Percentiles rank a stretch among this genome's conserved stretches.
Evolutionary conservation across 2,329 filamentous ascomycete genomes (phyloP).

Genomic region (Diatrype stigma): DNA sequence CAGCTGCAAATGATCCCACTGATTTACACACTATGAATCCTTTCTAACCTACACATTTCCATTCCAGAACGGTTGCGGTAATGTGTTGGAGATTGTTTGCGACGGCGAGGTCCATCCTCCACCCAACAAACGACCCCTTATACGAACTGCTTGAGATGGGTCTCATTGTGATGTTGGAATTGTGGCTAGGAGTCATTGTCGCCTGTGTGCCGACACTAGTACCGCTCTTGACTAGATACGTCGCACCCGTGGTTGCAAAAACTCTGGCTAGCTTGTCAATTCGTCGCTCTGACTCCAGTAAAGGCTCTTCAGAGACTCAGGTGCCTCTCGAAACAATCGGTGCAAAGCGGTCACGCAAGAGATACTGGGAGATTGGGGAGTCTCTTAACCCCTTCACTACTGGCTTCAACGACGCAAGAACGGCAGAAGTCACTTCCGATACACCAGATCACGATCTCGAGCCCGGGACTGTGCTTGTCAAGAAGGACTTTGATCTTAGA

Average conservation of each 20-base stretch:
- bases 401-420: not conserved
- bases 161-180: not conserved
- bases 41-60: not conserved
- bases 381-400: not conserved
- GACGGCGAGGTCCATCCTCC: not conserved
- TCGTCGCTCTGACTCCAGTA: not conserved
- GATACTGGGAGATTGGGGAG: not conserved
- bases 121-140: not conserved
- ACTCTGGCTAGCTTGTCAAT: not conserved
- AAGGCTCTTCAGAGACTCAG: not conserved
- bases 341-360: not conserved
- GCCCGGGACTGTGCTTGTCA: not conserved
- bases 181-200: not conserved
- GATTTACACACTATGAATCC: not conserved
- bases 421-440: not conserved
- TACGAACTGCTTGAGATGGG: not conserved
- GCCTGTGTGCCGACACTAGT: not conserved
- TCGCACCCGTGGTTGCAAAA: not conserved
- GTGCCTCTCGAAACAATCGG: not conserved
- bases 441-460: not conserved
- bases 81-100: not conserved
- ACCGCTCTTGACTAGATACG: not conserved
- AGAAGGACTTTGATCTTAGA: not conserved
- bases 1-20: not conserved
- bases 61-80: not conserved